These are phyloP conservation scores for Acanthamoeba lenticulata DNA, from an alignment of 208 protist genomes.

Conservation along the genomic window DNA sequence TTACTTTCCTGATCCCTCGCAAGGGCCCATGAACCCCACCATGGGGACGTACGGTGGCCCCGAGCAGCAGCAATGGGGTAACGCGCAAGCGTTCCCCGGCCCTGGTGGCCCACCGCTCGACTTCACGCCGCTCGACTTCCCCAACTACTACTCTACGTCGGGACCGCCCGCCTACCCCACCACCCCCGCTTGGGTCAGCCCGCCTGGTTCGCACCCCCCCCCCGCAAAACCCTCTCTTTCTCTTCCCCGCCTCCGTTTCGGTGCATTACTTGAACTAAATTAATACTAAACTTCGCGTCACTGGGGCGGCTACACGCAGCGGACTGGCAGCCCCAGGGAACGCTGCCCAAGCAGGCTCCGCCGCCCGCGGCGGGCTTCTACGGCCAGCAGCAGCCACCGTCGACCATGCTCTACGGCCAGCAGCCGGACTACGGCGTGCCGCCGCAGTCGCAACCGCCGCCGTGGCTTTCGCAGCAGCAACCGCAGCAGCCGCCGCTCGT, in stretches of 20 bases:
- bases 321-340: neutral
- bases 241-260: too few species aligned
- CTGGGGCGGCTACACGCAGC: neutral
- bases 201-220: neutral
- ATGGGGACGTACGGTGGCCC: neutral
- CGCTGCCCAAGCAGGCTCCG: too few species aligned
- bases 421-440: too few species aligned
- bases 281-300: neutral
- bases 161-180: neutral
- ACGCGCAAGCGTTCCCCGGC: neutral
- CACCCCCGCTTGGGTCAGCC: neutral
- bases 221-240: neutral
- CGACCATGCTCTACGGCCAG: too few species aligned
- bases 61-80: neutral
- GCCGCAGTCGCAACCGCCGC: too few species aligned
- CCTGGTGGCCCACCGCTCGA: neutral
- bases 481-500: too few species aligned
- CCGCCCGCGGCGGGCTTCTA: too few species aligned
- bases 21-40: too few species aligned
- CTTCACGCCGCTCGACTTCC: slow-evolving; percentile 4
- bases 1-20: too few species aligned
- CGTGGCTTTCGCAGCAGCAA: too few species aligned
- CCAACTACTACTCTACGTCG: slow-evolving; percentile 13
- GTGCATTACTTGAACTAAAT: neutral
- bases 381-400: neutral